A percentile compares a stretch with the other conserved stretches of the same genome.
These are phyloP conservation scores for Candida rishiriensis DNA, from an alignment of 805 yeast genomes.

Conservation along the genomic window DNA sequence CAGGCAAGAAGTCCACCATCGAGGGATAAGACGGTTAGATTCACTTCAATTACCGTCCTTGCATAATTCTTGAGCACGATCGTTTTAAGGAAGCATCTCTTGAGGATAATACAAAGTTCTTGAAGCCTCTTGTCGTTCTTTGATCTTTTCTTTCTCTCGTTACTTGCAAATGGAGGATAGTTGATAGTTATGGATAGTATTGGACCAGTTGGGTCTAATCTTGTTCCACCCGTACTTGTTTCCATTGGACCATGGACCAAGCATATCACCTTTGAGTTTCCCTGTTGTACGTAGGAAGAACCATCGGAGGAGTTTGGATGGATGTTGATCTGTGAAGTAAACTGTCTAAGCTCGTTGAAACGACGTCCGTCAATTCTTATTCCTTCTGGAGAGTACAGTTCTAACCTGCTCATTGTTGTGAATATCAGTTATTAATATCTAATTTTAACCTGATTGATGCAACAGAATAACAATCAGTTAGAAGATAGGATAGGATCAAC, in stretches of 20 bases:
- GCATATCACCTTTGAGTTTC: constrained; percentile 84
- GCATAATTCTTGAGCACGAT: constrained; percentile 74
- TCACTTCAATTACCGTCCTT: constrained; percentile 72
- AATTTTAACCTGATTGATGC: no score
- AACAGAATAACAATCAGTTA: no score
- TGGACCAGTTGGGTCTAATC: constrained; percentile 47
- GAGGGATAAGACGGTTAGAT: constrained; percentile 73
- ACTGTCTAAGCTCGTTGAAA: constrained; percentile 86
- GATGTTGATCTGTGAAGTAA: constrained; percentile 77
- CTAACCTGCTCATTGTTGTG: constrained; percentile 40
- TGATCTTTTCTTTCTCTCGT: constrained; percentile 63
- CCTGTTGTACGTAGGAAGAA: constrained; percentile 87
- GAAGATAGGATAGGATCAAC: no score
- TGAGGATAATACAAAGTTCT: constrained; percentile 63
- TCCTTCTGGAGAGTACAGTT: constrained; percentile 94
- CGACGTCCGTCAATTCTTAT: constrained; percentile 89
- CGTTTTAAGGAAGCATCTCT: constrained; percentile 69
- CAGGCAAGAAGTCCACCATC: constrained; percentile 87
- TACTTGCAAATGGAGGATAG: constrained; percentile 76
- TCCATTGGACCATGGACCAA: constrained; percentile 88
- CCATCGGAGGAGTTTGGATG: constrained; percentile 90
- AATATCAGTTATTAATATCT: no score
- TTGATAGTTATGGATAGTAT: constrained; percentile 59
- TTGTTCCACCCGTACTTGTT: constrained; percentile 46
- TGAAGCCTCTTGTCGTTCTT: constrained; percentile 66